Evolutionary conservation across 2,329 filamentous ascomycete species (phyloP).

Genomic region (Xylaria hypoxylon): DNA sequence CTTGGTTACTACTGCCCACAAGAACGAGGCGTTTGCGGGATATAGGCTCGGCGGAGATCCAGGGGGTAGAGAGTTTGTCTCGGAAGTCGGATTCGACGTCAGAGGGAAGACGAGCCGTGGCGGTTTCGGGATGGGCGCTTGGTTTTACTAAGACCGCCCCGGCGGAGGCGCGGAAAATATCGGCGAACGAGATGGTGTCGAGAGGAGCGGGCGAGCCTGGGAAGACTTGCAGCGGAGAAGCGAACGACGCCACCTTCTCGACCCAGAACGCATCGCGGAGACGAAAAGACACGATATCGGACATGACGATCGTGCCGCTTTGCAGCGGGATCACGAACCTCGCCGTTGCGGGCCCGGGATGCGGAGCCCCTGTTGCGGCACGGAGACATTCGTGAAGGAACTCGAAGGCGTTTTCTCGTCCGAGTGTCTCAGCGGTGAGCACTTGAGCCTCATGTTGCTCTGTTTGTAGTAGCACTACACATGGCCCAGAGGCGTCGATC

Average conservation of each 20-base stretch:
- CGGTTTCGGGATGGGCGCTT: background rate
- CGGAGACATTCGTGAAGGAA: constrained; percentile 42
- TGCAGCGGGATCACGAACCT: constrained; percentile 43
- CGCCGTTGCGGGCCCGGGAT: constrained; percentile 27
- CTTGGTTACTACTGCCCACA: constrained; percentile 45
- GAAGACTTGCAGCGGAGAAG: constrained; percentile 40
- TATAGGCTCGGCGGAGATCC: constrained; percentile 35
- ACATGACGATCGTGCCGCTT: constrained; percentile 41
- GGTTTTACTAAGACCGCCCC: constrained; percentile 41
- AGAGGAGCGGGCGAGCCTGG: constrained; percentile 30
- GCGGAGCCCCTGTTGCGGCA: constrained; percentile 18
- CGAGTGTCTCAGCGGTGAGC: constrained; percentile 32
- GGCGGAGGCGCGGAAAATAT: constrained; percentile 42
- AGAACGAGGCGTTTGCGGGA: constrained; percentile 44
- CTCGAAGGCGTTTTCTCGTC: constrained; percentile 32
- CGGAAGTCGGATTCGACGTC: constrained; percentile 42
- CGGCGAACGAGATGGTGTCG: constrained; percentile 33
- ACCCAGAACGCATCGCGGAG: constrained; percentile 41
- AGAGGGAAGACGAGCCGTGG: constrained; percentile 7
- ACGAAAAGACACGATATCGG: constrained; percentile 46
- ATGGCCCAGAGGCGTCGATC: background rate
- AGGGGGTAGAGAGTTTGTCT: constrained; percentile 42
- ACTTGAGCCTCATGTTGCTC: background rate
- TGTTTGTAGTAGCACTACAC: constrained; percentile 8
- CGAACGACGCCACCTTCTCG: constrained; percentile 40